Evolutionary conservation across 441 rosid species (phyloP), one percentile per base, ranked within the genome.

Genomic region (California macrophylla): DNA sequence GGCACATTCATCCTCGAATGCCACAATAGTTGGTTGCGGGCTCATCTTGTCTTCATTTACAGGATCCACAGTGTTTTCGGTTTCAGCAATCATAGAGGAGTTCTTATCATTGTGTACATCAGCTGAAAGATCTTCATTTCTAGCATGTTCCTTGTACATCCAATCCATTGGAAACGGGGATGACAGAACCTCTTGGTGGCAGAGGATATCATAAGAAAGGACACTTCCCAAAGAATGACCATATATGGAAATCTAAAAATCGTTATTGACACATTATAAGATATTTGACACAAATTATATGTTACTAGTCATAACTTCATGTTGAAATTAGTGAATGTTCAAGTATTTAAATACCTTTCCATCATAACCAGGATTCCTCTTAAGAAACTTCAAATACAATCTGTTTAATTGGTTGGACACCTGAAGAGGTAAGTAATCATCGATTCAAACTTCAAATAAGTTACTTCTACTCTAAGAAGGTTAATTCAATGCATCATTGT

Each of bases 191-290:
- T 90, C 94, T 77, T 94, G 99, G 82, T 94, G 99, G 82, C 98
- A 94, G 69, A 94, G 92, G 74, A 94, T 94, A 82, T 92, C 97
- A 74, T 94, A 92, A 10, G 93, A 92, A 68, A 89, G 89, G 77
- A 94, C 97, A 74, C 97, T 90, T 80, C 98, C 98, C 89, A 92
- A 79, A 76, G 96, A 92, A 81, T 94, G 99, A 56, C 95, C 97
- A 79, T 92, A 92, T 68, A 92, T 69, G 67, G 97, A 94, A 75
- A 94, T 87, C 99, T 92, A 78, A 13, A 66, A 13, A 66, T 18
- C 76, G 63, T 68, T 61, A 52, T 69, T 42, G 38, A 62, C 61
- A 75, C 52, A 74, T 32, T 42, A 50, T 50, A 47, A 69, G 16
- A 26, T 28, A 40, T 26, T 0, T 7, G 56, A 26, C 34, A 54